Base-by-base conservation (phyloP, 2,329 filamentous ascomycete species). In the Tricladium varicosporioides region DNA sequence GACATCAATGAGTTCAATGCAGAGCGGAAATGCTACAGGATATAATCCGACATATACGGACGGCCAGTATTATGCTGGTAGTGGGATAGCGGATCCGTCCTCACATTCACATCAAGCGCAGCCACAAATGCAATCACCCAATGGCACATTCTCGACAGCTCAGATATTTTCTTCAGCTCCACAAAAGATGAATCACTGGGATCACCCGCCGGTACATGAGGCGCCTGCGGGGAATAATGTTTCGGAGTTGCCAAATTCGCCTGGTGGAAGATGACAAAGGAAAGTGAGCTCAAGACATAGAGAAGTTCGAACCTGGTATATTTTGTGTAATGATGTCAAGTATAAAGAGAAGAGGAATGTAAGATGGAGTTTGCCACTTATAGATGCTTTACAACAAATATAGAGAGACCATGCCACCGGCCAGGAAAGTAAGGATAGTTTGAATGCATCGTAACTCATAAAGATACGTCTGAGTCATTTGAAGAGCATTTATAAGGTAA, bases 171-270 rank as follows among this genome's bases (percentile, higher is more conserved):
- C 43, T 4, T 27, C 48, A 1, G 42, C 45, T 33, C 45, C 19
- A n/a, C 48, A 42, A 9, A 57, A 60, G 27, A 5, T 36, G 13
- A 32, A 16, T 22, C 16, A 45, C 15, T 51, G 51, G 15, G 52
- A 27, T 16, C 52, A 51, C n/a, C 49, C 47, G 10, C 52, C 57
- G 5, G 46, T 57, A 5, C 56, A 51, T 49, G 54, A 60, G 40
- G 57, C 48, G 10, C 57, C 54, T 11, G 40, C 46, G 33, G 40
- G 16, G 19, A 54, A 51, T 36, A n/a, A n/a, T 31, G 31, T 55
- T 11, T 22, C 16, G 16, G 46, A 48, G 27, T 15, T 48, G 46
- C 46, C 46, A 2, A 40, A 40, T 40, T 40, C 36, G 10, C 36
- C 36, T 27, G 22, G 22, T 27, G 22, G 22, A 7, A 27, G 22